These are phyloP conservation scores for Axilococcus clingmanii DNA, from an alignment of 139 green algal species.

Conservation along the genomic window DNA sequence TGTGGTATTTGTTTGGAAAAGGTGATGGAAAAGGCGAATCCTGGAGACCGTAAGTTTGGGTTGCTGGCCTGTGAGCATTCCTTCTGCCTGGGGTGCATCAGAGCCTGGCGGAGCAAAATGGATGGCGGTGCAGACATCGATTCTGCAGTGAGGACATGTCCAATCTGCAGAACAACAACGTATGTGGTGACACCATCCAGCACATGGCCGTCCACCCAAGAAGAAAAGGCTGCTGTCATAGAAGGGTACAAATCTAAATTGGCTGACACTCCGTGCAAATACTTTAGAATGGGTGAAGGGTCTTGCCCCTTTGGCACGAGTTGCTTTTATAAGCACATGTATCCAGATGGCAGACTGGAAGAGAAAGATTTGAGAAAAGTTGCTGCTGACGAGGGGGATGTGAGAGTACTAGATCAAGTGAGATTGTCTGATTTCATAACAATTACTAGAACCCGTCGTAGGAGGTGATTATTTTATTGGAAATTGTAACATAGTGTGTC, in stretches of 20 bases:
- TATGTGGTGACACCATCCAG: conserved; percentile 60
- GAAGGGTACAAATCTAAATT: conserved; percentile 46
- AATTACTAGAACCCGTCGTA: neutral
- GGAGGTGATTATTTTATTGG: neutral
- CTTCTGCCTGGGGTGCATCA: conserved; percentile 82
- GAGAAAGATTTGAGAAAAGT: conserved; percentile 10
- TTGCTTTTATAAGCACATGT: conserved; percentile 76
- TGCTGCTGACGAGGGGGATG: conserved; percentile 21
- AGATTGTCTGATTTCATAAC: conserved; percentile 23
- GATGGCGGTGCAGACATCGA: conserved; percentile 32
- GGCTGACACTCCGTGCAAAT: conserved; percentile 38
- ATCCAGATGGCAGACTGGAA: conserved; percentile 41
- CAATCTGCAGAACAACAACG: conserved; percentile 50
- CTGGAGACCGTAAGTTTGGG: conserved; percentile 53
- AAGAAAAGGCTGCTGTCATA: conserved; percentile 51
- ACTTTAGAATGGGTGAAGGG: conserved; percentile 46
- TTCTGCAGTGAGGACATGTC: conserved; percentile 53
- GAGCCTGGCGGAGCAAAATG: conserved; percentile 51
- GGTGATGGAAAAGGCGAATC: conserved; percentile 40
- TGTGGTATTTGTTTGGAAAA: conserved; percentile 73
- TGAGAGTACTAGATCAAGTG: conserved; percentile 18
- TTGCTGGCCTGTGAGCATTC: conserved; percentile 72
- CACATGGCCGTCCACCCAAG: conserved; percentile 44
- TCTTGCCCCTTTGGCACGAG: conserved; percentile 69
- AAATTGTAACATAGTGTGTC: neutral